These are phyloP conservation scores for Cyanodermella asteris DNA, from an alignment of 2,329 filamentous ascomycete genomes.

Conservation along the genomic window DNA sequence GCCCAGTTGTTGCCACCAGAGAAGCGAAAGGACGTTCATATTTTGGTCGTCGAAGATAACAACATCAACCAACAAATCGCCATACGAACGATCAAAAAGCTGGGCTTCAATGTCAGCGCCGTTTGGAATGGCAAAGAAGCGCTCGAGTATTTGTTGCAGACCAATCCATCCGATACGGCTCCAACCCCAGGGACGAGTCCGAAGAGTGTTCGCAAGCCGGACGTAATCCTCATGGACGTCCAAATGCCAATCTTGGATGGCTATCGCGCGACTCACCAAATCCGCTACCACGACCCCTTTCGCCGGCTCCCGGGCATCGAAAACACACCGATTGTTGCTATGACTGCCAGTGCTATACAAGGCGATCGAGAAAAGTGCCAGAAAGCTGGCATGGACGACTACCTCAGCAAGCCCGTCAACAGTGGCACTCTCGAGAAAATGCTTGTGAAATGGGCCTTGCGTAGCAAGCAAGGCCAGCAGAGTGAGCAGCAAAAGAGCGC, in stretches of 20 bases:
- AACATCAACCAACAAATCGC: constrained; percentile 59
- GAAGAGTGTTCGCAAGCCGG: too few species aligned
- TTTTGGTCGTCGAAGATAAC: constrained; percentile 71
- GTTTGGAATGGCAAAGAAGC: constrained; percentile 64
- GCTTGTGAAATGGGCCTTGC: constrained; percentile 44
- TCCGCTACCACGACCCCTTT: constrained; percentile 47
- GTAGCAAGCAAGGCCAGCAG: too few species aligned
- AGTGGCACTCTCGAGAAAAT: constrained; percentile 45
- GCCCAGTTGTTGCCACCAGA: too few species aligned
- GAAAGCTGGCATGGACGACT: constrained; percentile 55
- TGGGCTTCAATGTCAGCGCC: constrained; percentile 48
- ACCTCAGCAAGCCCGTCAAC: constrained; percentile 52
- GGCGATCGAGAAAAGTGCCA: constrained; percentile 55
- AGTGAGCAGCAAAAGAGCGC: neutral
- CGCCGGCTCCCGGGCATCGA: constrained; percentile 30
- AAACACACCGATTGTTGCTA: constrained; percentile 54
- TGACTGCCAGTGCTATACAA: constrained; percentile 60
- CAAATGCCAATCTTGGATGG: constrained; percentile 61
- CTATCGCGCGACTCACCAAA: constrained; percentile 52
- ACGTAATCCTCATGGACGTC: constrained; percentile 61
- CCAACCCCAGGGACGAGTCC: too few species aligned
- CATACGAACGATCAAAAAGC: constrained; percentile 49
- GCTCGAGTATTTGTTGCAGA: constrained; percentile 43
- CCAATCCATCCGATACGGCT: constrained; percentile 25
- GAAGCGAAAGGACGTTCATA: constrained; percentile 40